Base-by-base conservation (phyloP, 164 flowering plant genomes). In the Umbellularia californica region DNA sequence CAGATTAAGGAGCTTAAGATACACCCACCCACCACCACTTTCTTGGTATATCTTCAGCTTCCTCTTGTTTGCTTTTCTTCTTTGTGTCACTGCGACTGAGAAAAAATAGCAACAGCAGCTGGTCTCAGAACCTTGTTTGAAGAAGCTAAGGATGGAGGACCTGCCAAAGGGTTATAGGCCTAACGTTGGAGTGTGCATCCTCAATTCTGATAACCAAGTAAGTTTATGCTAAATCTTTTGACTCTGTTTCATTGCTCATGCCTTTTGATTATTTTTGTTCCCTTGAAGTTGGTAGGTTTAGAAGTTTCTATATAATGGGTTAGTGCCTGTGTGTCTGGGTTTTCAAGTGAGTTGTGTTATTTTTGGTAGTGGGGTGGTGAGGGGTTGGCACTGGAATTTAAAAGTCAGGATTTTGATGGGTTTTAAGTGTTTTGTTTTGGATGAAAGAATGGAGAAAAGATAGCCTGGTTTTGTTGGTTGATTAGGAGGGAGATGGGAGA, bases 161-260 rank as follows among this genome's bases (percentile, higher is more conserved):
- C 90, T 94, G 25, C 98, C 98, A 13, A 25, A 84, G 50, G 98
- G 98, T 58, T 94, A 94, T 70, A 93, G 98, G 73, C 95, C 97
- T 58, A 89, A 92, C 85, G 93, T 94, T 67, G 98, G 98, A 35
- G 87, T 94, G 65, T 92, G 97, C 72, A 93, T 94, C 82, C 82
- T 94, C 79, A 91, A 94, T 78, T 86, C 94, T 64, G 88, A 88
- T 19, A 72, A 87, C 76, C 85, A 83, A 93, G 98, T 91, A 55
- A 13, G 69, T 63, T 12, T 58, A 0, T 27, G 69, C 30, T 15
- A 41, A 1, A 19, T 13, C 12, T n/a, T 12, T 23, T 47, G 23
- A 9, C 5, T 47, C 23, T 75, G 67, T 41, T 72, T 23, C 67
- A 64, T 14, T 64, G 27, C 23, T 23, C 27, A 64, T 24, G 15